phyloP scores from a whole-genome alignment of 345 rosid species.

The Raphanus raphanistrum region DNA sequence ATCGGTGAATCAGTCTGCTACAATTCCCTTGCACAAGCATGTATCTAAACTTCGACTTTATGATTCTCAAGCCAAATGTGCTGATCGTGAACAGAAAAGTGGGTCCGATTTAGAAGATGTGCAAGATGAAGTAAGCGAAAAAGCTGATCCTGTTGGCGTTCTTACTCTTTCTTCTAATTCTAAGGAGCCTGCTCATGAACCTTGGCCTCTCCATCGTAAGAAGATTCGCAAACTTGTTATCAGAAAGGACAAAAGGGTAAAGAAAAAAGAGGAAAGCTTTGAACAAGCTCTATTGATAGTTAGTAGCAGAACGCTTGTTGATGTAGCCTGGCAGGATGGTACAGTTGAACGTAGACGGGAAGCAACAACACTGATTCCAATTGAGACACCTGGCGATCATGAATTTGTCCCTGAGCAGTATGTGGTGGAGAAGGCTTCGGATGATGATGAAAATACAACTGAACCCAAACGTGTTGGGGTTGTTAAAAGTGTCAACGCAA shows the following conservation, averaged over 20 bases:
- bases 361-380: constrained; percentile 70
- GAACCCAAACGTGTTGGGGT: constrained; percentile 83
- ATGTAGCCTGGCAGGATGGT: constrained; percentile 96
- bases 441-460: constrained; percentile 60
- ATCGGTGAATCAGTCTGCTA: constrained; percentile 46
- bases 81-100: constrained; percentile 42
- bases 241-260: constrained; percentile 75
- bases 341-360: constrained; percentile 51
- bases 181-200: constrained; percentile 72
- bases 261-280: constrained; percentile 84
- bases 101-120: constrained; percentile 49
- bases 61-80: constrained; percentile 40
- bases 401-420: constrained; percentile 92
- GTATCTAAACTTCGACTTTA: constrained; percentile 53
- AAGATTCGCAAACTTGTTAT: constrained; percentile 83
- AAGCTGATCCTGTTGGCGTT: constrained; percentile 42
- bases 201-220: constrained; percentile 87
- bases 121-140: constrained; percentile 50
- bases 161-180: constrained; percentile 51
- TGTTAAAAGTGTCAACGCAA: constrained; percentile 84
- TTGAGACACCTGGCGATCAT: constrained; percentile 97
- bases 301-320: constrained; percentile 66
- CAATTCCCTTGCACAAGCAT: constrained; percentile 49
- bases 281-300: constrained; percentile 79
- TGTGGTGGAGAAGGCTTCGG: constrained; percentile 86